These are phyloP conservation scores for Pyricularia sp. DNA, from an alignment of 2,329 filamentous ascomycete species.

Conservation along the genomic window DNA sequence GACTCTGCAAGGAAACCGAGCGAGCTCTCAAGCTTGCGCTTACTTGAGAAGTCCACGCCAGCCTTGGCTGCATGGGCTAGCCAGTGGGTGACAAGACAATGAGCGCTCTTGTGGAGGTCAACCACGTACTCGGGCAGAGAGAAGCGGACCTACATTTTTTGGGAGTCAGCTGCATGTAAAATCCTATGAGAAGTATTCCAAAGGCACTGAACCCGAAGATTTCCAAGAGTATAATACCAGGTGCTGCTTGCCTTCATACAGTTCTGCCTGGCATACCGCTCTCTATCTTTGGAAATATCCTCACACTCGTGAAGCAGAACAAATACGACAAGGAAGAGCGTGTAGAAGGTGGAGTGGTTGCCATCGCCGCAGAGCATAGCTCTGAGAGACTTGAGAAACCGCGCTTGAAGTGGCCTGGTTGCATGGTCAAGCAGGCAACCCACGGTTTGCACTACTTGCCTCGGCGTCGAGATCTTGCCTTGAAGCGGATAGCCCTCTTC, in stretches of 20 bases:
- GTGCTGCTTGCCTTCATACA: neutral
- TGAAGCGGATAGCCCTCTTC: conserved; percentile 1
- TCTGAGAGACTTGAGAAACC: neutral
- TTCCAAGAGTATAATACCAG: neutral
- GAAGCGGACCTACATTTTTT: neutral
- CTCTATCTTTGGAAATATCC: conserved; percentile 1
- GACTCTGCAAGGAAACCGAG: neutral
- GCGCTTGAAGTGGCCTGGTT: neutral
- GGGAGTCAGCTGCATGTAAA: neutral
- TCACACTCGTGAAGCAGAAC: neutral
- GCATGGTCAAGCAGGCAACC: neutral
- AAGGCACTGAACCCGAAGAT: no score
- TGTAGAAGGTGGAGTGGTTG: neutral
- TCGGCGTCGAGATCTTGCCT: neutral
- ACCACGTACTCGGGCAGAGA: neutral
- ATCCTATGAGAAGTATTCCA: neutral
- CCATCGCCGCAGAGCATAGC: neutral
- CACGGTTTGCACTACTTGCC: conserved; percentile 2
- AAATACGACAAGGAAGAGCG: neutral
- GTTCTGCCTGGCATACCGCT: conserved; percentile 1
- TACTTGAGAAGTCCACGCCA: neutral
- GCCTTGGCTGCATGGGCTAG: neutral
- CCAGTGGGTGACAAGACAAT: neutral
- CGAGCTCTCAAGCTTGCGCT: neutral
- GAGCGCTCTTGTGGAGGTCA: neutral